phyloP scores from a whole-genome alignment of 192 early-diverging fungal genomes.

The Rhizoclosmatium globosum region DNA sequence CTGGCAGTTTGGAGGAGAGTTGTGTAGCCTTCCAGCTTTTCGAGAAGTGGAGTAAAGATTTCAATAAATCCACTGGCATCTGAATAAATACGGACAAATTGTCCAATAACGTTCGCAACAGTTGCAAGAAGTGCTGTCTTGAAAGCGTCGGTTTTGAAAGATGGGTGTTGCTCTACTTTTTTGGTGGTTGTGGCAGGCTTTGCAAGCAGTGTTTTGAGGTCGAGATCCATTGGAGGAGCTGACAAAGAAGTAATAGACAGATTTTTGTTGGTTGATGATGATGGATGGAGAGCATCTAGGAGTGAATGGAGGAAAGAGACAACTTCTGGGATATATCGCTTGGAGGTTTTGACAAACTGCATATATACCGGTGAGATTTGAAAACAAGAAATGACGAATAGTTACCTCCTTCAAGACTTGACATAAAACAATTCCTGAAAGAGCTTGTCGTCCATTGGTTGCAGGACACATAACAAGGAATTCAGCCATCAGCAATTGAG shows the following conservation, averaged over 20 bases:
- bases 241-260: background rate
- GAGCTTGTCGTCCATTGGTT: slow-evolving; percentile 63
- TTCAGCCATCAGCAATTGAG: slow-evolving; percentile 80
- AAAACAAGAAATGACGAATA: slow-evolving; percentile 14
- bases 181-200: background rate
- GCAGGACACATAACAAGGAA: slow-evolving; percentile 75
- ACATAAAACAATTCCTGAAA: slow-evolving; percentile 80
- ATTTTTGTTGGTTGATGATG: slow-evolving; percentile 12
- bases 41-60: slow-evolving; percentile 41
- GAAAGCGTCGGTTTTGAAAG: slow-evolving; percentile 28
- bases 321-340: slow-evolving; percentile 71
- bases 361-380: background rate
- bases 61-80: slow-evolving; percentile 40
- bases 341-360: slow-evolving; percentile 72
- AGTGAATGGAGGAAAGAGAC: slow-evolving; percentile 50
- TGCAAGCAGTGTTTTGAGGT: slow-evolving; percentile 24
- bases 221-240: slow-evolving; percentile 12
- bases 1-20: background rate
- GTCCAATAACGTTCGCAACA: slow-evolving; percentile 32
- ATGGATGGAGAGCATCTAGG: slow-evolving; percentile 30
- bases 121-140: slow-evolving; percentile 29
- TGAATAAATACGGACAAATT: slow-evolving; percentile 37
- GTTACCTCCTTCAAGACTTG: slow-evolving; percentile 72
- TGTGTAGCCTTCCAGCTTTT: slow-evolving; percentile 25
- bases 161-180: background rate